These are phyloP conservation scores for Ustilago trichophora DNA, from an alignment of 1,284 basidiomycete species.

Conservation along the genomic window DNA sequence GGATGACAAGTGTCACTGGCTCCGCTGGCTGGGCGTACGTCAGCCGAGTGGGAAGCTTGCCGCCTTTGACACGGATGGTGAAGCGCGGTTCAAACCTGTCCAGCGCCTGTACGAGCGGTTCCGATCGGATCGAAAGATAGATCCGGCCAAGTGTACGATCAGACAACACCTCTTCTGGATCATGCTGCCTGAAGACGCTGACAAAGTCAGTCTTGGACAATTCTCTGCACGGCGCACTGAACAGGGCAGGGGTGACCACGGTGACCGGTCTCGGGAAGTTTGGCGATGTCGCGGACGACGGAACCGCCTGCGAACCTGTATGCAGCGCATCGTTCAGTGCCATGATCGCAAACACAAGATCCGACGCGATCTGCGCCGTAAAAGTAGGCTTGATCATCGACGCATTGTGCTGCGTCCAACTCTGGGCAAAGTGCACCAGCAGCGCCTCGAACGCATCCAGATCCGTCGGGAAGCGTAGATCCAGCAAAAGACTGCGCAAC, in stretches of 20 bases:
- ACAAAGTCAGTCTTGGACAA: slow-evolving; percentile 51
- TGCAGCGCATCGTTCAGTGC: slow-evolving; percentile 76
- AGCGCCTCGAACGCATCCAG: slow-evolving; percentile 76
- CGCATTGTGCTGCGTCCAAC: slow-evolving; percentile 87
- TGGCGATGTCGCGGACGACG: slow-evolving; percentile 13
- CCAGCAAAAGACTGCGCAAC: slow-evolving; percentile 82
- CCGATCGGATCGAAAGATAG: slow-evolving; percentile 51
- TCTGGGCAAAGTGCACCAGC: slow-evolving; percentile 77
- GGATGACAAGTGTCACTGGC: slow-evolving; percentile 56
- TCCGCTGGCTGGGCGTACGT: slow-evolving; percentile 54
- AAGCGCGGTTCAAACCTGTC: slow-evolving; percentile 36
- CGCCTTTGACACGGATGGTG: slow-evolving; percentile 40
- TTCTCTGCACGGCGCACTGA: slow-evolving; percentile 34
- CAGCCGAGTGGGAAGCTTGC: slow-evolving; percentile 46
- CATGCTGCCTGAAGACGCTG: slow-evolving; percentile 50
- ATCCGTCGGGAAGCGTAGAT: slow-evolving; percentile 76
- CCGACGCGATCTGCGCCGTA: slow-evolving; percentile 67
- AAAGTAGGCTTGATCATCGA: slow-evolving; percentile 49
- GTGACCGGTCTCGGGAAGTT: slow-evolving; percentile 26
- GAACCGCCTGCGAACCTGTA: slow-evolving; percentile 7
- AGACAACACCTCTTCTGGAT: slow-evolving; percentile 43
- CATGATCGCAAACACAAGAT: slow-evolving; percentile 82
- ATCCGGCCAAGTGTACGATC: slow-evolving; percentile 59
- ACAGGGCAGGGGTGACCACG: slow-evolving; percentile 45
- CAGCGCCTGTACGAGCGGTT: slow-evolving; percentile 53